phyloP scores from a whole-genome alignment of 345 rosid species.

The Tarenaya hassleriana region DNA sequence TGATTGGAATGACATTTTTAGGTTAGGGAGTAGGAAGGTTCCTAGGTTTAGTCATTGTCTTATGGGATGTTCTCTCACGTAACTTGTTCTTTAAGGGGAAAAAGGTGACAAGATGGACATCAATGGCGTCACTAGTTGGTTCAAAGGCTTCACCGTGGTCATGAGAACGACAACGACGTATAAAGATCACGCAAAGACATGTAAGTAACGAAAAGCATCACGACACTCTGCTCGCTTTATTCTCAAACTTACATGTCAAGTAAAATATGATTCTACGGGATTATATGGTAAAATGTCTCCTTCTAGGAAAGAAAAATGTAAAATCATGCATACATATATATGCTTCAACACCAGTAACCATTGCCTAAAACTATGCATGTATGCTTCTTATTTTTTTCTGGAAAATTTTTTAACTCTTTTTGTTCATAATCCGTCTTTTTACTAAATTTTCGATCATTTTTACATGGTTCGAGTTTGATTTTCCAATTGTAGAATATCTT shows the following conservation, averaged over 20 bases:
- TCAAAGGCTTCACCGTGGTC: not conserved
- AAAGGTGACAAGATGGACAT: not conserved
- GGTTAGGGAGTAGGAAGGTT: no score
- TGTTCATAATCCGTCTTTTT: no score
- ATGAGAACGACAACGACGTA: not conserved
- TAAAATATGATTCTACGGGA: not conserved
- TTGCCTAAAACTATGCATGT: no score
- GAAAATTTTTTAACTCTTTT: no score
- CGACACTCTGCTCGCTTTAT: constrained; percentile 5
- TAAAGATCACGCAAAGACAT: constrained; percentile 9
- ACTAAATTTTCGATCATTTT: no score
- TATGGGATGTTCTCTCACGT: no score
- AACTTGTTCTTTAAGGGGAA: no score
- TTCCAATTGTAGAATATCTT: no score
- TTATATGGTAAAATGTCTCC: not conserved
- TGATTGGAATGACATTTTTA: no score
- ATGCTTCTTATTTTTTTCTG: no score
- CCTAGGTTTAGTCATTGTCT: no score
- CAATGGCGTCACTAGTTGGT: not conserved
- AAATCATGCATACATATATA: constrained; percentile 14
- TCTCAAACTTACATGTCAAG: constrained; percentile 2
- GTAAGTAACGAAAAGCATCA: constrained; percentile 9
- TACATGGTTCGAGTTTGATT: no score
- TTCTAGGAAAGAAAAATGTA: constrained; percentile 1
- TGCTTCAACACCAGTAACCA: constrained; percentile 23